These are phyloP conservation scores for Tephrocybe sp. DNA, from an alignment of 768 basidiomycete species.

Conservation along the genomic window DNA sequence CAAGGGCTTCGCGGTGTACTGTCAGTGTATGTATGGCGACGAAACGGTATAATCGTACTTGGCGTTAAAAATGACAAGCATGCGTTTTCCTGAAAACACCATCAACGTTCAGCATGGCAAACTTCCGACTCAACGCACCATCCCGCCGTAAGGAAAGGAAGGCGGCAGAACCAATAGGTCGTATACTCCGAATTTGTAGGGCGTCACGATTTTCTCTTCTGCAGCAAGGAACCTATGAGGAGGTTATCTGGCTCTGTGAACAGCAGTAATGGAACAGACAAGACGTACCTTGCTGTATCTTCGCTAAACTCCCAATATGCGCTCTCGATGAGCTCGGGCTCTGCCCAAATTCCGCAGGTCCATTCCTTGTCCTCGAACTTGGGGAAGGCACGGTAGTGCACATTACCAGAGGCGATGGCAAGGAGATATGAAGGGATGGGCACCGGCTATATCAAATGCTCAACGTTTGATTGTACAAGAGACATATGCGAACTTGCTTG, in stretches of 20 bases:
- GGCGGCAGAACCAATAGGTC: constrained; percentile 88
- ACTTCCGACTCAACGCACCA: constrained; percentile 47
- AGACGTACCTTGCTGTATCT: constrained; percentile 71
- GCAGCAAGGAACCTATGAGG: constrained; percentile 64
- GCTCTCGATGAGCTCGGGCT: constrained; percentile 76
- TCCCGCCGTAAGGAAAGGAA: constrained; percentile 91
- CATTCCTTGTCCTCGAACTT: constrained; percentile 64
- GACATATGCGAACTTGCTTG: constrained; percentile 50
- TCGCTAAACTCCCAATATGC: constrained; percentile 88
- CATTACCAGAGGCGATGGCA: constrained; percentile 85
- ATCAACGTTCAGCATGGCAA: constrained; percentile 7
- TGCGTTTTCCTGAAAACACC: constrained; percentile 72
- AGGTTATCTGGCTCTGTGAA: not conserved
- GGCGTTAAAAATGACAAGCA: constrained; percentile 89
- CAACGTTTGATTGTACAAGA: not conserved
- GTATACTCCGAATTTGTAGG: constrained; percentile 86
- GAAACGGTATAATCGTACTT: constrained; percentile 42
- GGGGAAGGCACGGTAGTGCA: constrained; percentile 70
- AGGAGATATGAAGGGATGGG: constrained; percentile 92
- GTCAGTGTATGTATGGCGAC: not conserved
- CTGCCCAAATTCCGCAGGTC: constrained; percentile 88
- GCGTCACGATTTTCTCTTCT: constrained; percentile 72
- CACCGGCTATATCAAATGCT: constrained; percentile 52
- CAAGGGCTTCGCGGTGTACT: constrained; percentile 48
- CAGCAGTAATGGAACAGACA: not conserved